Base-by-base conservation (phyloP, 2,329 filamentous ascomycete genomes). In the Nemania sp. region DNA sequence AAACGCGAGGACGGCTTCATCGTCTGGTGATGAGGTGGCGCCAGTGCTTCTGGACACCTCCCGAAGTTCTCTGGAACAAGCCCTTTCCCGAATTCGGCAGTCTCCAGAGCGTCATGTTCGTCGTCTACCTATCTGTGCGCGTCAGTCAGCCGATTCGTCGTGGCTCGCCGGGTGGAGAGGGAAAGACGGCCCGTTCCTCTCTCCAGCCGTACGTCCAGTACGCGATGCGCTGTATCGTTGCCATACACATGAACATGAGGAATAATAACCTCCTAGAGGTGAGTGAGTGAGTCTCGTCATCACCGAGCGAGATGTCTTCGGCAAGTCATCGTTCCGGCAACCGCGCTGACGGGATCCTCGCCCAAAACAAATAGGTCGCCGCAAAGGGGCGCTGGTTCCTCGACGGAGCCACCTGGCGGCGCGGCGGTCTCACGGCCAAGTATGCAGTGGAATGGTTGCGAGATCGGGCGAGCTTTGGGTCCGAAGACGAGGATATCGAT, bases 11-110 rank as follows among this genome's bases (percentile, higher is more conserved):
- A 48, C 54, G 42, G 12, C 35, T 60, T 29, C 39, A 60, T 60
- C 43, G 57, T 12, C 53, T 60, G 0, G 59, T 57, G 25, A 5
- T 39, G 29, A 52, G 59, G 39, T 60, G 59, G 59, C 59, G 59
- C 18, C 59, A 60, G 34, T 60, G 54, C 43, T 60, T 60, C n/a
- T 60, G 59, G 59, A 42, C 57, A 34, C 59, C 59, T 3, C 59
- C 59, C 1, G 59, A 60, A 20, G 21, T 60, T 11, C 48, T 57
- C n/a, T 60, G 54, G 59, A 39, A 29, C 7, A 49, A 48, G 5
- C 21, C 54, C 12, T 60, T 57, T 10, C 59, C 59, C 11, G 54
- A 57, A 12, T 60, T 57, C 5, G 54, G 59, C 6, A 32, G 42
- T 34, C 59, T 57, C 1, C 59, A 60, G 29, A 60, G 42, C 21